These are phyloP conservation scores for Aspergillus japonicus DNA, from an alignment of 2,329 filamentous ascomycete genomes.

Conservation along the genomic window DNA sequence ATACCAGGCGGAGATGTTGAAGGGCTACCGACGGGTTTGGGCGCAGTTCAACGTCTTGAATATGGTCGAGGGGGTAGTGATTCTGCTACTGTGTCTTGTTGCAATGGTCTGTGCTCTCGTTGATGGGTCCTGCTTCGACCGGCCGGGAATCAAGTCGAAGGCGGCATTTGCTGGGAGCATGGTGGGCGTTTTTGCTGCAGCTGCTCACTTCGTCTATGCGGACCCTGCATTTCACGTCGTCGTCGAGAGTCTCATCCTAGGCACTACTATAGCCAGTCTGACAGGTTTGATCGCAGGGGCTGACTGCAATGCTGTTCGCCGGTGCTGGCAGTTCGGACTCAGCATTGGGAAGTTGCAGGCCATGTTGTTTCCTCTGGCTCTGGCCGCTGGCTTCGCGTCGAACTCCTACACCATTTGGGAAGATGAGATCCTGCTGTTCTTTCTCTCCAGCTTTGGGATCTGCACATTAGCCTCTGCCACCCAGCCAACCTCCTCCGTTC, in stretches of 20 bases:
- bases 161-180: not conserved
- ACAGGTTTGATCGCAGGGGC: not conserved
- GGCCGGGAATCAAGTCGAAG: not conserved
- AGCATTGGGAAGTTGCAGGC: constrained; percentile 58
- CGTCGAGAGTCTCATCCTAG: not conserved
- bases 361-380: constrained; percentile 60
- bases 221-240: not conserved
- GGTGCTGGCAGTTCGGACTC: not conserved
- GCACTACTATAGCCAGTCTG: not conserved
- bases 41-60: constrained; percentile 81
- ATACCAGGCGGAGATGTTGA: constrained; percentile 76
- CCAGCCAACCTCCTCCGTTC: constrained; percentile 79
- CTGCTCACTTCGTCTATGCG: not conserved
- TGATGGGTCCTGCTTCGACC: not conserved
- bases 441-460: constrained; percentile 83
- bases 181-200: not conserved
- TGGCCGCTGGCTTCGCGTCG: constrained; percentile 69
- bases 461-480: constrained; percentile 71
- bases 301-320: not conserved
- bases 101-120: constrained; percentile 54
- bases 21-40: constrained; percentile 80
- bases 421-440: constrained; percentile 86
- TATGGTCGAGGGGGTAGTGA: constrained; percentile 67
- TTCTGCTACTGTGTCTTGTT: constrained; percentile 45
- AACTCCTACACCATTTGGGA: constrained; percentile 99